Conservation (phyloP, 2,329 filamentous ascomycete species). For the Alternaria burnsii region DNA sequence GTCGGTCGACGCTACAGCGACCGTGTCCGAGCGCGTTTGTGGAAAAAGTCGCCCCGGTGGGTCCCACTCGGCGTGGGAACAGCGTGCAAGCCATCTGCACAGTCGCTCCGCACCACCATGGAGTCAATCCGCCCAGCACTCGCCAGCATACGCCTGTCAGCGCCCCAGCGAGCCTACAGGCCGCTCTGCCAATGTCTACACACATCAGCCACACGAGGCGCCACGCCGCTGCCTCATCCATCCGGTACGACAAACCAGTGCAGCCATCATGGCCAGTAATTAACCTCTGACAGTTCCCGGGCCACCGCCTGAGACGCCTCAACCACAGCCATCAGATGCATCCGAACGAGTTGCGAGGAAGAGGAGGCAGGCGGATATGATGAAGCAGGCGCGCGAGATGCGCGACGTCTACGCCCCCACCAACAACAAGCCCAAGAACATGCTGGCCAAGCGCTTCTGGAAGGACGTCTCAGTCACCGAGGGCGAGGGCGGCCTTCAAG, state of each 20-base stretch:
- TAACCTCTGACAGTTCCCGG: constrained; percentile 56
- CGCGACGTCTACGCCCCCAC: constrained; percentile 46
- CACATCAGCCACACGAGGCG: constrained; percentile 54
- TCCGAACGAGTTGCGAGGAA: constrained; percentile 59
- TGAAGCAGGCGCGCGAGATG: constrained; percentile 57
- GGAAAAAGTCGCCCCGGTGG: constrained; percentile 12
- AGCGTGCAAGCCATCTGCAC: neutral
- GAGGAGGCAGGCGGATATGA: constrained; percentile 59
- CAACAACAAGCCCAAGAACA: constrained; percentile 57
- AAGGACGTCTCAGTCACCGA: constrained; percentile 76
- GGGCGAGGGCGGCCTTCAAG: constrained; percentile 66
- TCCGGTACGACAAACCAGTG: constrained; percentile 42
- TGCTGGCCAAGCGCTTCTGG: constrained; percentile 83
- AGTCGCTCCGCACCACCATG: constrained; percentile 26
- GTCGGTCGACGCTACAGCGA: neutral
- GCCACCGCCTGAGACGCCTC: constrained; percentile 66
- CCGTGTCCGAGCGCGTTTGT: constrained; percentile 3
- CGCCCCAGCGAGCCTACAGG: constrained; percentile 25
- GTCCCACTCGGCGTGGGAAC: constrained; percentile 1
- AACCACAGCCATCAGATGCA: constrained; percentile 58
- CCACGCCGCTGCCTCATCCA: constrained; percentile 65
- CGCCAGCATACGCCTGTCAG: constrained; percentile 27
- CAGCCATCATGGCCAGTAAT: constrained; percentile 1
- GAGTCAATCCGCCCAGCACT: constrained; percentile 43
- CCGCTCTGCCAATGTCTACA: constrained; percentile 52